Base-by-base conservation (phyloP, 257 asterid genomes). In the Plantago elongata region DNA sequence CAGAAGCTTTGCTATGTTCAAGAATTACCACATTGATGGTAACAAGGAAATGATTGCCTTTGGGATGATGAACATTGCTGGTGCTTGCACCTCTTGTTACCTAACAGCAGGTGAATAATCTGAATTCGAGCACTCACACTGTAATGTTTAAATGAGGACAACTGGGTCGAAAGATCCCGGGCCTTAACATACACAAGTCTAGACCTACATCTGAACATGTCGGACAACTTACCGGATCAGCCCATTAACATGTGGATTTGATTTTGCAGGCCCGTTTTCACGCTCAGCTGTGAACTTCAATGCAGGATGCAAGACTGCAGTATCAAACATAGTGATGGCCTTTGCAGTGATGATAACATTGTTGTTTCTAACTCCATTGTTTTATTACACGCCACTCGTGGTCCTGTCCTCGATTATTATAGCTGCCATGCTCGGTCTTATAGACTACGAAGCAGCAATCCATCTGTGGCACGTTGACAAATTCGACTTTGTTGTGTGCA, bases 21-120 rank as follows among this genome's bases (percentile, higher is more conserved):
- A 89, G 79, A 83, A 87, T 57, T 93, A 93, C 85, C 73, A 93
- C 60, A 85, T 93, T 56, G 99, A 93, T 66, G 99, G 99, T 10
- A 93, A 93, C 80, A 93, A 89, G 74, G 99, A 93, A 65, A 93
- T 93, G 99, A 83, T 93, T 12, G 99, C 99, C 57, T 67, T 93
- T 49, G 97, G 99, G 44, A 78, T 76, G 76, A 93, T 93, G 99
- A 93, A 93, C 45, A 85, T 93, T n/a, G 83, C 64, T 17, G 99
- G 99, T 12, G 85, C 99, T 47, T 89, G 83, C 86, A 82, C 96
- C 63, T 93, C 95, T 22, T 93, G 95, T 54, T 93, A 89, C 78
- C 86, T 93, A 12, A 93, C 99, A 34, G 77, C 99, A 14, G 99
- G 98, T 91, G 77, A 4, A 0, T 15, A 5, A n/a, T 42, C 49